Conservation (phyloP, 78 protist species). For the Creolimax fragrantissima region DNA sequence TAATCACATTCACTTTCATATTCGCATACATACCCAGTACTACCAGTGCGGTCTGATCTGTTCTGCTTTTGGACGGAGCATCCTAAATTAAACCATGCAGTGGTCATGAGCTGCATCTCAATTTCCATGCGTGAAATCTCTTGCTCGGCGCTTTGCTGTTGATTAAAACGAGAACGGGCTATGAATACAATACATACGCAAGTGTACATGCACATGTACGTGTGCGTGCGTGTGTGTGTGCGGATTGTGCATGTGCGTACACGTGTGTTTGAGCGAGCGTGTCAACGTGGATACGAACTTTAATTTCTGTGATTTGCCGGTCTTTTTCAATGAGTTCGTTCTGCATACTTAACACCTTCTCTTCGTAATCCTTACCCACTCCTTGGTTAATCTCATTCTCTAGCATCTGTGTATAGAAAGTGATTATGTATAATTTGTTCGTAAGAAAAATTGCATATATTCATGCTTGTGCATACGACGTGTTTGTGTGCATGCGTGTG, state of each 20-base stretch:
- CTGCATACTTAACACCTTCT: background rate
- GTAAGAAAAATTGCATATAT: background rate
- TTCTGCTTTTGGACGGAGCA: background rate
- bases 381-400: background rate
- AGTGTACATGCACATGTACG: no score
- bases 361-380: background rate
- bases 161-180: no score
- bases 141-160: background rate
- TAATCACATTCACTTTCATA: background rate
- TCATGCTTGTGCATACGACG: background rate
- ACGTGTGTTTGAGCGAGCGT: no score
- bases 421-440: no score
- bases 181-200: no score
- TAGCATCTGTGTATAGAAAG: background rate
- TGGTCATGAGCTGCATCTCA: background rate
- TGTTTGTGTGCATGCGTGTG: no score
- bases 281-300: background rate
- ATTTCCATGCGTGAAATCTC: background rate
- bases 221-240: no score
- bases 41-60: background rate
- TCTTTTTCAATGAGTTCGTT: background rate
- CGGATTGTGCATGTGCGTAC: no score
- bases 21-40: background rate
- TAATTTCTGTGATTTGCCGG: background rate
- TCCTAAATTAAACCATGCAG: background rate